phyloP scores from a whole-genome alignment of 805 yeast species.

The Cyberlindnera petersonii region DNA sequence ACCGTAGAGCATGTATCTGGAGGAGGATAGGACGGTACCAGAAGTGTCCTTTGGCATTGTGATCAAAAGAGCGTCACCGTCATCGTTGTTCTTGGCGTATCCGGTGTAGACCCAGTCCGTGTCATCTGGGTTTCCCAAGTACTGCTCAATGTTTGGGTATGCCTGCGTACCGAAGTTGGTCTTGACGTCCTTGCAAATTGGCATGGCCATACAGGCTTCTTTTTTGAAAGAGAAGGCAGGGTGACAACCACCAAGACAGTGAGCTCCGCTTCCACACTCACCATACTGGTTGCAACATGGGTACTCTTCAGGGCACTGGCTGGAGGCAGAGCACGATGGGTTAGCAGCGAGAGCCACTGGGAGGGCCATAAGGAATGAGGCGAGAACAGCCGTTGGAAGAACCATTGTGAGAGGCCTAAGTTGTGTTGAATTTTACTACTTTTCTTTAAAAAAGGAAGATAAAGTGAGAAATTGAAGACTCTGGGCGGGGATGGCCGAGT shows the following conservation, averaged over 20 bases:
- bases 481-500: too few species aligned
- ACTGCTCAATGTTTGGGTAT: conserved; percentile 26
- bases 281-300: conserved; percentile 90
- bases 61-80: conserved; percentile 56
- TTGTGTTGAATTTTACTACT: too few species aligned
- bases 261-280: conserved; percentile 68
- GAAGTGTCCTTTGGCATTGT: conserved; percentile 74
- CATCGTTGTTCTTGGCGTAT: conserved; percentile 48
- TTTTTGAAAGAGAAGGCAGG: conserved; percentile 39
- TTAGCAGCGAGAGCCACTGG: conserved; percentile 6
- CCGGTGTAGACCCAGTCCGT: conserved; percentile 68
- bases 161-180: conserved; percentile 38
- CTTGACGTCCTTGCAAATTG: conserved; percentile 54
- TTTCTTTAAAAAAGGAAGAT: too few species aligned
- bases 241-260: conserved; percentile 87
- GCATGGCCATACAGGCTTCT: conserved; percentile 82
- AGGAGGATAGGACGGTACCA: conserved; percentile 80
- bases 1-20: conserved; percentile 86
- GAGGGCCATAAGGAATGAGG: conserved; percentile 8
- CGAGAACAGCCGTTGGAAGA: conserved; percentile 9
- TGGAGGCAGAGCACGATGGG: conserved; percentile 46
- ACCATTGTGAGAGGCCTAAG: background rate
- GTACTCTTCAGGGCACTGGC: conserved; percentile 62
- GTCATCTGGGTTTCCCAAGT: conserved; percentile 64
- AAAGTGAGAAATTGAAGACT: too few species aligned